Conservation (phyloP, 148 eudicot genomes). For the Heliosperma pusillum region DNA sequence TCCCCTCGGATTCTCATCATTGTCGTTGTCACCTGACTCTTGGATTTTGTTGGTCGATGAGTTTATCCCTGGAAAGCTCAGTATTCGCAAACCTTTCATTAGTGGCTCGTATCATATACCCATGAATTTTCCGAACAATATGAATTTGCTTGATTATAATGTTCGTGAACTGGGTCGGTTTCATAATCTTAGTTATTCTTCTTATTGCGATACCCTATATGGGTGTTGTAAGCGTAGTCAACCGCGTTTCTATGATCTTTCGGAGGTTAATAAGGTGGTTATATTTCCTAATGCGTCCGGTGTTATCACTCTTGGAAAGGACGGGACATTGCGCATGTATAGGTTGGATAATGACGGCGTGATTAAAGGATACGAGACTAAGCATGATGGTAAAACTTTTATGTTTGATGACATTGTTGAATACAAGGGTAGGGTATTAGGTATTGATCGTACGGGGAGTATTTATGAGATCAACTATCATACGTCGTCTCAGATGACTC, state of each 20-base stretch:
- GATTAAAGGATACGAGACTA: not conserved
- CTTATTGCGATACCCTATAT: not conserved
- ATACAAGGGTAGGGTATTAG: not conserved
- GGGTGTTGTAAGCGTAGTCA: too few relatives aligned
- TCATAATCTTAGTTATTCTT: slow-evolving; percentile 4
- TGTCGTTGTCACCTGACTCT: not conserved
- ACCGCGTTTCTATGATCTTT: not conserved
- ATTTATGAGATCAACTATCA: not conserved
- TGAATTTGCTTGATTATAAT: too few relatives aligned
- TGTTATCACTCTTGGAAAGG: not conserved
- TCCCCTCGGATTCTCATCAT: not conserved
- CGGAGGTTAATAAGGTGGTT: slow-evolving; percentile 5
- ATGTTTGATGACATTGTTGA: slow-evolving; percentile 17
- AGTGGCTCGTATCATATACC: too few relatives aligned
- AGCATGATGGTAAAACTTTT: slow-evolving; percentile 17
- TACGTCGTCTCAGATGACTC: not conserved
- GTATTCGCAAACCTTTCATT: not conserved
- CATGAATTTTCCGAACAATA: too few relatives aligned
- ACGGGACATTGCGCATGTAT: slow-evolving; percentile 13
- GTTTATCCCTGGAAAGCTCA: not conserved
- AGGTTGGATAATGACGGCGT: not conserved
- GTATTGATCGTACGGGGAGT: slow-evolving; percentile 7
- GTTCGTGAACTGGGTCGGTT: too few relatives aligned
- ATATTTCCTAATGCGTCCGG: not conserved
- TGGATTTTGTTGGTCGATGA: not conserved